Evolutionary conservation across 2,329 filamentous ascomycete genomes (phyloP).

Genomic region (Lachnellula arida): DNA sequence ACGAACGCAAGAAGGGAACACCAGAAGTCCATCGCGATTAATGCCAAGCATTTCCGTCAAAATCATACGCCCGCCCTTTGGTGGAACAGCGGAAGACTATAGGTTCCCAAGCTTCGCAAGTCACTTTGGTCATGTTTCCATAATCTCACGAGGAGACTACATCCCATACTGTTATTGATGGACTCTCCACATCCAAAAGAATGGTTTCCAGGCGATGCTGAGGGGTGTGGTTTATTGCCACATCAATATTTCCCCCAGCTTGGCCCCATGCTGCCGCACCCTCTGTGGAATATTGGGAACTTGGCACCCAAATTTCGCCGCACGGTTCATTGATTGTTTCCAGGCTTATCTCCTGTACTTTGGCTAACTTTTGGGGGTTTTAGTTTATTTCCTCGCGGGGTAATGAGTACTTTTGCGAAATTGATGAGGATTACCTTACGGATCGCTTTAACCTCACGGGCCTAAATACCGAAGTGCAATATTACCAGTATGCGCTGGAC

Average conservation of each 20-base stretch:
- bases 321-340: not conserved
- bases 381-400: conserved; percentile 97
- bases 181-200: no score
- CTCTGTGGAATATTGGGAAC: not conserved
- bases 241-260: not conserved
- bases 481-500: conserved; percentile 98
- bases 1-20: not conserved
- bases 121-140: not conserved
- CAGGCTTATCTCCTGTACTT: not conserved
- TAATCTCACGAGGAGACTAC: not conserved
- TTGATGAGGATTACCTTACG: conserved; percentile 97
- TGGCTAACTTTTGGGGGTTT: conserved; percentile 19
- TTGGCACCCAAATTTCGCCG: not conserved
- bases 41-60: not conserved
- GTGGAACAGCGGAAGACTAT: not conserved
- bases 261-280: not conserved
- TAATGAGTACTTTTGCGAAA: conserved; percentile 99
- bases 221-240: not conserved
- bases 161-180: not conserved
- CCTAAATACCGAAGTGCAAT: conserved; percentile 93
- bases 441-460: conserved; percentile 98
- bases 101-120: not conserved
- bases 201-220: no score
- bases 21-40: not conserved
- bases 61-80: not conserved